Conservation (phyloP, 73 alveolate species). For the Blepharisma stoltei region DNA sequence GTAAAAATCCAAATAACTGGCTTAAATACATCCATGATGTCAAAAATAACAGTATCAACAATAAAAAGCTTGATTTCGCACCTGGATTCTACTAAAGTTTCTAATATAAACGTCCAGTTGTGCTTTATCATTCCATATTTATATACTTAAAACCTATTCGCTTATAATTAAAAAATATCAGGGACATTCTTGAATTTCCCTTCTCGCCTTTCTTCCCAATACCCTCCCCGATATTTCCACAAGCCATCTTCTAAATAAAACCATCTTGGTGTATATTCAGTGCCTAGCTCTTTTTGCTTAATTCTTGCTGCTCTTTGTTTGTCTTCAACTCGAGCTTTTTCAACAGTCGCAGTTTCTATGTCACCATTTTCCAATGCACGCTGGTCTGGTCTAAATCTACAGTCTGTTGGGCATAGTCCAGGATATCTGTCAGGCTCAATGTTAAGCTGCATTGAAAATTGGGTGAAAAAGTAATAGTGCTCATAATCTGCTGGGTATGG, state of each 20-base stretch:
- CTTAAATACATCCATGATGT: too few species aligned
- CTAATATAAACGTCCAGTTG: too few species aligned
- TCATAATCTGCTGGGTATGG: conserved; percentile 62
- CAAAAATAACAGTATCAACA: too few species aligned
- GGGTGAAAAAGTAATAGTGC: conserved; percentile 64
- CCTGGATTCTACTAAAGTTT: too few species aligned
- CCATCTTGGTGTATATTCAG: conserved; percentile 64
- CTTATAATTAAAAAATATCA: conserved; percentile 24
- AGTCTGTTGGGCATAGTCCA: conserved; percentile 90
- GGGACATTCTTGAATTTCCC: conserved; percentile 7
- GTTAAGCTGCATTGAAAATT: conserved; percentile 78
- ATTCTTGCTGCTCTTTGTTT: conserved; percentile 88
- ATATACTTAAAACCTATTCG: too few species aligned
- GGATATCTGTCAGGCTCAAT: conserved; percentile 74
- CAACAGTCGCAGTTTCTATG: conserved; percentile 77
- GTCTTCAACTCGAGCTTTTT: conserved; percentile 91
- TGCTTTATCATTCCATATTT: too few species aligned
- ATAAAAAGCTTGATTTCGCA: too few species aligned
- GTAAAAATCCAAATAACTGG: too few species aligned
- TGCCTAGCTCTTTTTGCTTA: conserved; percentile 53
- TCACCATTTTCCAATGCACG: conserved; percentile 93
- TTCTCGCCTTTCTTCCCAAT: conserved; percentile 69
- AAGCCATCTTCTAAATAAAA: conserved; percentile 57
- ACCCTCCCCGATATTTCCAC: conserved; percentile 72
- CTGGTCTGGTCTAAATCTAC: conserved; percentile 94